These are phyloP conservation scores for sunflower (Helianthus annuus) DNA, from an alignment of 129 eudicot species.

Conservation along the genomic window HanXRQr2.0-SUNRISE NC_035437.2:19967250-19967749, in stretches of 20 bases:
- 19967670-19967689: conserved; percentile 79
- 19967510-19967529: no score
- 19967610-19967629: background rate
- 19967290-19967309: no score
- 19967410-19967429: background rate
- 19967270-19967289: conserved; percentile 35
- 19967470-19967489: conserved; percentile 12
- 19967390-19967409: conserved; percentile 9
- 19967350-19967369: no score
- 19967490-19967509: no score
- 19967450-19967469: conserved; percentile 16
- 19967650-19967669: background rate
- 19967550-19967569: background rate
- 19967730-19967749: conserved; percentile 74
- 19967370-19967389: background rate
- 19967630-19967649: conserved; percentile 9
- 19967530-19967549: no score
- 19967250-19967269: conserved; percentile 86
- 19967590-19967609: conserved; percentile 3
- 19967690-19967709: conserved; percentile 62
- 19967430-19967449: conserved; percentile 3
- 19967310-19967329: no score
- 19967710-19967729: conserved; percentile 58
- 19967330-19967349: no score
- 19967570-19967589: background rate